Base-by-base conservation (phyloP, 345 rosid genomes). In the Psidium friedrichsthalianum region DNA sequence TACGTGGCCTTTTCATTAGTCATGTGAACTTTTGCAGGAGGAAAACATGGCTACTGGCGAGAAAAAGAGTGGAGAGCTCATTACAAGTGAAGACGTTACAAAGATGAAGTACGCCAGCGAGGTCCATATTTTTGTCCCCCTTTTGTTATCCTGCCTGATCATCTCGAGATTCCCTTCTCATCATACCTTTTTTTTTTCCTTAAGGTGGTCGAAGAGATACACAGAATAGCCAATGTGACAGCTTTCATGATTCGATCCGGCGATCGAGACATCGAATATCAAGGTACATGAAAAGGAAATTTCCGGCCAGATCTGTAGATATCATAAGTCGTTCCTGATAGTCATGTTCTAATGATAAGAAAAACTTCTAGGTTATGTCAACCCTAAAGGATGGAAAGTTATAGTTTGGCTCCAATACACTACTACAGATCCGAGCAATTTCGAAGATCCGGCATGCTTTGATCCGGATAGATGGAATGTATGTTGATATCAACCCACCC, bases 391-490 rank as follows among this genome's bases (percentile, higher is more conserved):
- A 9, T 89, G 93, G 91, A 89, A 74, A 51, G 91, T 90, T 11
- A 56, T 88, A 15, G 2, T 84, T 8, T 89, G 89, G 91, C 15
- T 84, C 47, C 87, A 89, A 47, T 92, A 90, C 25, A 58, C 78
- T 27, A 90, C 85, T 36, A 88, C 74, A 20, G 49, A 90, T 87
- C 81, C 87, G 18, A 84, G 88, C 54, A 87, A 86, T 87, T 90
- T 87, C 13, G 86, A 92, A 4, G 87, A 92, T 85, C 91, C 90
- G 0, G 42, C 87, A 82, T 86, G 88, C 74, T 90, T 90, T 40
- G 86, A 92, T 40, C 94, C 90, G 10, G 88, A 92, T 11, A 82
- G 88, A 88, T 92, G 90, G 90, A 80, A 90, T 82, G 90, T 88
- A 86, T 49, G 88, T 14, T 5, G 7, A 11, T 25, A 85, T 6